Conservation (phyloP, 1,284 basidiomycete species). For the Ustilago lituana region DNA sequence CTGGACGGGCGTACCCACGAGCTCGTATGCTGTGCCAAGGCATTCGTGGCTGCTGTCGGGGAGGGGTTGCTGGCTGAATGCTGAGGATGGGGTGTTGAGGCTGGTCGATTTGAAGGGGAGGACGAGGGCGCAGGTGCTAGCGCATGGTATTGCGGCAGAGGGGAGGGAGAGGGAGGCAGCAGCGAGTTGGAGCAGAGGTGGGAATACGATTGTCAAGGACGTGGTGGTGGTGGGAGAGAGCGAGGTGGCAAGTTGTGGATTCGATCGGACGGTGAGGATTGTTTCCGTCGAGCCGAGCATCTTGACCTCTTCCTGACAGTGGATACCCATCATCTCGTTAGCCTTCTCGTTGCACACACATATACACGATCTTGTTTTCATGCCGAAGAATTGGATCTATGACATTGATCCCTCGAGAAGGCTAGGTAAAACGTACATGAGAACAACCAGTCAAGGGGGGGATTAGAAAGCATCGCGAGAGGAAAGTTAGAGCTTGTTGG, state of each 20-base stretch:
- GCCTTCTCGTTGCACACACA: neutral
- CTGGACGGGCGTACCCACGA: conserved; percentile 50
- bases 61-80: conserved; percentile 53
- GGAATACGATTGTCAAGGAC: conserved; percentile 62
- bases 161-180: conserved; percentile 5
- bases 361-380: neutral
- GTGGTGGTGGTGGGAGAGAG: conserved; percentile 44
- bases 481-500: conserved; percentile 48
- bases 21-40: conserved; percentile 46
- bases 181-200: conserved; percentile 53
- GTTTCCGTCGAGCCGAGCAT: conserved; percentile 2
- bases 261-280: conserved; percentile 54
- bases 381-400: too few species aligned
- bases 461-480: too few species aligned
- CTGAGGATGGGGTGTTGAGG: conserved; percentile 59
- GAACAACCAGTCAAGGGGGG: too few species aligned
- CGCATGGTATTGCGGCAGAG: conserved; percentile 33
- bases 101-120: conserved; percentile 51
- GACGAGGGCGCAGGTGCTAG: conserved; percentile 40
- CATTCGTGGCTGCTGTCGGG: conserved; percentile 57
- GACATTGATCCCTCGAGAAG: too few species aligned
- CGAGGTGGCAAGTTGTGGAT: conserved; percentile 57
- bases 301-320: neutral
- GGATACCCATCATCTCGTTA: too few species aligned
- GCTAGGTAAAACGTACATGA: too few species aligned